Evolutionary conservation across 345 rosid species (phyloP).

Genomic region (Corchorus capsularis): DNA sequence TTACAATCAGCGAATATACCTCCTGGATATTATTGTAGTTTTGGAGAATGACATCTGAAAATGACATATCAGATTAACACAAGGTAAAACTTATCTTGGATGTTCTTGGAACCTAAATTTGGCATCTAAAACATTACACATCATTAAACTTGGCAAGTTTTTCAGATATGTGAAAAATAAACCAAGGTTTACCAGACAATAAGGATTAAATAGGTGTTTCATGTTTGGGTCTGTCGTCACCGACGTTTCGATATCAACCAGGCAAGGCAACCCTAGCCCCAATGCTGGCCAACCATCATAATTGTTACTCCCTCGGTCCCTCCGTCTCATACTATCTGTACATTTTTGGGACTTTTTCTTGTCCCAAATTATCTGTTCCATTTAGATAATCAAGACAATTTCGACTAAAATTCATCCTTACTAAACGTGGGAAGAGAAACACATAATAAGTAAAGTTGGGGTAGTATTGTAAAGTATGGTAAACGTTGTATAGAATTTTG

Average conservation of each 20-base stretch:
- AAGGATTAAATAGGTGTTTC: background rate
- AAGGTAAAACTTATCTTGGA: background rate
- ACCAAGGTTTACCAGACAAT: background rate
- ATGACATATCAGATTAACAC: conserved; percentile 1
- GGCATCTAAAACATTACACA: background rate
- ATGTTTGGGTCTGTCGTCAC: background rate
- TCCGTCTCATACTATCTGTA: too few species aligned
- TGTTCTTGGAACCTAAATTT: background rate
- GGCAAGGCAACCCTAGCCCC: background rate
- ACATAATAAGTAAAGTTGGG: too few species aligned
- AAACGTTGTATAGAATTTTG: too few species aligned
- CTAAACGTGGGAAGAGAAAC: too few species aligned
- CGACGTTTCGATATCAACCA: background rate
- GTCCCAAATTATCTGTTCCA: too few species aligned
- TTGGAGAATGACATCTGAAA: conserved; percentile 1
- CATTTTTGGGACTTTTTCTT: too few species aligned
- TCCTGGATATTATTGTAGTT: background rate
- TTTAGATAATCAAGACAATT: too few species aligned
- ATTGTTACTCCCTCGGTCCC: too few species aligned
- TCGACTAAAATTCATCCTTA: too few species aligned
- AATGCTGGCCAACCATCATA: background rate
- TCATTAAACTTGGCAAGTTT: background rate
- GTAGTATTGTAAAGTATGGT: too few species aligned
- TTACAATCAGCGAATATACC: background rate
- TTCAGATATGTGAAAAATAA: background rate